phyloP scores from a whole-genome alignment of 768 basidiomycete species.

The Punctularia strigosozonata region DNA sequence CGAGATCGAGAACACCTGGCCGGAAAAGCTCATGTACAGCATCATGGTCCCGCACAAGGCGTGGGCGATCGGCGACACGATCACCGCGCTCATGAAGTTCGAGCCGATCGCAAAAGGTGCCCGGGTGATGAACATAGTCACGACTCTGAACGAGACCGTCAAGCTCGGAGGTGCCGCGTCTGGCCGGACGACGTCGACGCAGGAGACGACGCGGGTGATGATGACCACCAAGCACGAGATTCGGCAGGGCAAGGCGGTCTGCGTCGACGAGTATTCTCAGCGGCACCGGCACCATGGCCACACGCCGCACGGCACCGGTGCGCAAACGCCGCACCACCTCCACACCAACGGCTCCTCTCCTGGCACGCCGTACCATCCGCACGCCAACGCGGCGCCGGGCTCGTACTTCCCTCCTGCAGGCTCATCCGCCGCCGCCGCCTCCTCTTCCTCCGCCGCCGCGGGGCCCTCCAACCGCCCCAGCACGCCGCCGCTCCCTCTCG shows the following conservation, averaged over 20 bases:
- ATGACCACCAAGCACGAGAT: slow-evolving; percentile 61
- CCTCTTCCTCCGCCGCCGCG: neutral
- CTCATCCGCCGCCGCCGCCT: neutral
- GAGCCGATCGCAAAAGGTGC: slow-evolving; percentile 81
- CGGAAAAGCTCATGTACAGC: slow-evolving; percentile 92
- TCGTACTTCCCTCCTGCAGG: too few relatives aligned
- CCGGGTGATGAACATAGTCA: slow-evolving; percentile 50
- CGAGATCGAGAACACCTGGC: slow-evolving; percentile 96
- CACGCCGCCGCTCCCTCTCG: neutral
- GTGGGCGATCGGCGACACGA: slow-evolving; percentile 80
- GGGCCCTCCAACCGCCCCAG: neutral
- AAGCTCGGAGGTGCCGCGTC: slow-evolving; percentile 46
- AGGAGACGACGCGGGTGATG: slow-evolving; percentile 52
- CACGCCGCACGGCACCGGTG: slow-evolving; percentile 3
- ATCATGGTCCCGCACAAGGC: slow-evolving; percentile 93
- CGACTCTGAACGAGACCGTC: slow-evolving; percentile 63
- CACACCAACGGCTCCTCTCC: neutral
- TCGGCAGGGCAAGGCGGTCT: slow-evolving; percentile 37
- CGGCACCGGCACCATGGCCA: slow-evolving; percentile 11
- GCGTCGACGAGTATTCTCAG: slow-evolving; percentile 15
- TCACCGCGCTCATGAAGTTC: slow-evolving; percentile 79
- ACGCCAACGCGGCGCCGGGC: neutral
- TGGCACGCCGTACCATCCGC: neutral
- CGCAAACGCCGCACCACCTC: slow-evolving; percentile 6
- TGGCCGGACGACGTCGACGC: too few relatives aligned